Conservation (phyloP, 2,329 filamentous ascomycete genomes). For the Clarireedia monteithiana region DNA sequence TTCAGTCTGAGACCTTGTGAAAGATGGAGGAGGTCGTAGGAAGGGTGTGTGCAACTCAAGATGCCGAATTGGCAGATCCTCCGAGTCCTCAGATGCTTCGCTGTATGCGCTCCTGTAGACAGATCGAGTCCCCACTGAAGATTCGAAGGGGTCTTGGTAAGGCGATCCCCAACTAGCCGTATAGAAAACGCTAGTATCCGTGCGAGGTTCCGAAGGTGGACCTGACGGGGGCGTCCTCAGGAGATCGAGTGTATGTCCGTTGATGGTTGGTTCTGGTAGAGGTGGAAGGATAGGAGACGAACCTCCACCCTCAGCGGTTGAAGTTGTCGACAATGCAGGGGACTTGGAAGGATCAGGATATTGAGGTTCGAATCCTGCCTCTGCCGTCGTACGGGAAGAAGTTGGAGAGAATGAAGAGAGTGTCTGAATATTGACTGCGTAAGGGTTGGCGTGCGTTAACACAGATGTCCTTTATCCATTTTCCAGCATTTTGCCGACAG, state of each 20-base stretch:
- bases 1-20: conserved; percentile 29
- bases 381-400: conserved; percentile 54
- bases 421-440: conserved; percentile 14
- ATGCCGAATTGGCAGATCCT: conserved; percentile 53
- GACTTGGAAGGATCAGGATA: conserved; percentile 36
- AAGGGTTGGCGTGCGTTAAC: neutral
- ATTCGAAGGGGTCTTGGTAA: conserved; percentile 56
- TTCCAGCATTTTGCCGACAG: conserved; percentile 5
- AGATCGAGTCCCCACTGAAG: conserved; percentile 11
- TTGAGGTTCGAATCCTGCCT: conserved; percentile 39
- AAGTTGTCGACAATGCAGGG: conserved; percentile 53
- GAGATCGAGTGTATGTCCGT: conserved; percentile 46
- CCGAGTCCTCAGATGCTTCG: conserved; percentile 49
- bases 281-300: conserved; percentile 52
- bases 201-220: conserved; percentile 10
- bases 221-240: conserved; percentile 43
- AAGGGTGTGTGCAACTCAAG: conserved; percentile 56
- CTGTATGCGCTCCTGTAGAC: conserved; percentile 36
- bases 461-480: neutral
- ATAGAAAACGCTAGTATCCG: conserved; percentile 39
- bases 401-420: conserved; percentile 33
- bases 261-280: conserved; percentile 50
- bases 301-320: conserved; percentile 51
- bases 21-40: conserved; percentile 46
- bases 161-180: conserved; percentile 91